Evolutionary conservation across 2,329 filamentous ascomycete genomes (phyloP), one percentile per base, ranked within the genome.

Genomic region (Fusarium tricinctum): DNA sequence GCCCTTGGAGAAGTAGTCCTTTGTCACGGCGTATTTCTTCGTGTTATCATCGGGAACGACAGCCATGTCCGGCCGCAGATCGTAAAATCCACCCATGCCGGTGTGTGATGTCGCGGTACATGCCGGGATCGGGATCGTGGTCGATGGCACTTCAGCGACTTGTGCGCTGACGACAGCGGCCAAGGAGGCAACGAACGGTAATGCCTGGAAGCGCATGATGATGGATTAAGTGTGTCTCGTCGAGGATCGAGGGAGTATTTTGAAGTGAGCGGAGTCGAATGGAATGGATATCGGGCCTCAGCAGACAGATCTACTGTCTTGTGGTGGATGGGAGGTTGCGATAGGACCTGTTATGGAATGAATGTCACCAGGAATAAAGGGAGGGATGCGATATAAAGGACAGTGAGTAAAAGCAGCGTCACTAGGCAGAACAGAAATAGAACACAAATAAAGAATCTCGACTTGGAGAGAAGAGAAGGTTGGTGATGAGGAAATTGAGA

Each of bases 1-100:
- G 33, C 92, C 92, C 61, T 86, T 86, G 9, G 91, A 88, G 67
- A 88, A 84, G 77, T 89, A 89, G 75, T 89, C 86, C 32, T 81
- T 79, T 12, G 79, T 78, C 13, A 80, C 78, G 28, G 76, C 77
- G 22, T 52, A 80, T 66, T 80, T 81, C 63, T 81, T 78, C 15
- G 80, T 74, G 8, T 79, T 82, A 45, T 85, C 81, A 22, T 80
- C 77, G 6, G 79, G 75, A 17, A 76, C 73, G 28, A 83, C 75
- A 30, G 86, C 86, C 35, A 80, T 85, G 69, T 88, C 86, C 4
- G 85, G 83, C 26, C 86, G 82, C 50, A 89, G 78, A 66, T 89
- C 87, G 75, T 86, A 89, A 78, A 88, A 89, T 32, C 85, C 83
- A 53, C 86, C 86, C 60, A 80, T 84, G 66, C 84, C 85, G 39